phyloP scores from a whole-genome alignment of 371 early-diverging fungal species.

The Mortierella sp. region DNA sequence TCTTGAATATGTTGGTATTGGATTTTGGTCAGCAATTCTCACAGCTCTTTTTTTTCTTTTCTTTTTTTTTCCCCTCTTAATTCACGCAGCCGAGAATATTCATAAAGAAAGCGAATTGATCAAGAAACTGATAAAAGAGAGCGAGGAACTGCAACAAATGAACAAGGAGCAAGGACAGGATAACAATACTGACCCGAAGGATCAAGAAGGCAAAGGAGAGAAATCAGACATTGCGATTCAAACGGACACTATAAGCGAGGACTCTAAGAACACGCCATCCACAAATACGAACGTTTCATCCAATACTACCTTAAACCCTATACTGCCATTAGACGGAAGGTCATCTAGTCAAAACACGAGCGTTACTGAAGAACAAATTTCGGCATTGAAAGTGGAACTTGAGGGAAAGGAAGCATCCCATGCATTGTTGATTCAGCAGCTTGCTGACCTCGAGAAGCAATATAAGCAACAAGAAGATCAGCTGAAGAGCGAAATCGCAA shows the following conservation, averaged over 20 bases:
- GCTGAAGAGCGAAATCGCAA: constrained; percentile 47
- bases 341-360: background rate
- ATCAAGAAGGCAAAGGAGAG: constrained; percentile 6
- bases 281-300: background rate
- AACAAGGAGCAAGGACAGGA: constrained; percentile 16
- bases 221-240: background rate
- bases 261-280: background rate
- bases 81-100: constrained; percentile 34
- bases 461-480: constrained; percentile 54
- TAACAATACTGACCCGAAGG: background rate
- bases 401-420: constrained; percentile 51
- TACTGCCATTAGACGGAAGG: constrained; percentile 4
- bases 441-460: constrained; percentile 51
- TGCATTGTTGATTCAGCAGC: constrained; percentile 39
- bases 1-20: background rate
- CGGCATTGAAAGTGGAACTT: constrained; percentile 34
- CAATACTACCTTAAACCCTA: constrained; percentile 1
- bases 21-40: background rate
- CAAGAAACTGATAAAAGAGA: constrained; percentile 23
- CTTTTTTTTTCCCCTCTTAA: background rate
- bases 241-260: background rate
- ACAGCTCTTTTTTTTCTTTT: background rate
- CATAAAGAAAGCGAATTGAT: constrained; percentile 41
- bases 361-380: constrained; percentile 40
- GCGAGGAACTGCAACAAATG: constrained; percentile 17